phyloP scores from a whole-genome alignment of 805 yeast species.

The Candida yuanshanica region DNA sequence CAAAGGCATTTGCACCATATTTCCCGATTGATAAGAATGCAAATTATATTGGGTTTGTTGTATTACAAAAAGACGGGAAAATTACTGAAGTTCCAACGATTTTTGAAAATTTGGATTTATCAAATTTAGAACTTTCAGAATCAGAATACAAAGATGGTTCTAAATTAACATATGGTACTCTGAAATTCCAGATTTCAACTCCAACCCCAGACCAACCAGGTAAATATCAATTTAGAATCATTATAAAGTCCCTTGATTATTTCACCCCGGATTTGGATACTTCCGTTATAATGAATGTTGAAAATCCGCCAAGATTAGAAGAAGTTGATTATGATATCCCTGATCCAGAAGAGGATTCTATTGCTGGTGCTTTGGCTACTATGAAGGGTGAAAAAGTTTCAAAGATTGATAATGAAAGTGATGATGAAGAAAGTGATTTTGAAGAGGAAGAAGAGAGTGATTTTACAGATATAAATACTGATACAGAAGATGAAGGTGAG shows the following conservation, averaged over 20 bases:
- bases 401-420: conserved; percentile 35
- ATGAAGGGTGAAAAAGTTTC: conserved; percentile 57
- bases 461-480: conserved; percentile 53
- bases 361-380: conserved; percentile 71
- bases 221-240: conserved; percentile 58
- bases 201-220: conserved; percentile 79
- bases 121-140: conserved; percentile 48
- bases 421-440: conserved; percentile 37
- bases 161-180: conserved; percentile 52
- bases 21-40: conserved; percentile 54
- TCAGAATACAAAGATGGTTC: conserved; percentile 36
- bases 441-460: conserved; percentile 37
- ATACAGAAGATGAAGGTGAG: conserved; percentile 57
- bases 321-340: conserved; percentile 54
- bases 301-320: conserved; percentile 43
- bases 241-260: conserved; percentile 67
- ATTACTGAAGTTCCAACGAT: conserved; percentile 62
- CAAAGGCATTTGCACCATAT: conserved; percentile 64
- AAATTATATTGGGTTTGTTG: conserved; percentile 65
- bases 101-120: conserved; percentile 45
- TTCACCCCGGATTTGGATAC: conserved; percentile 78
- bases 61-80: conserved; percentile 73
- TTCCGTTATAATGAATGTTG: conserved; percentile 66
- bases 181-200: conserved; percentile 64
- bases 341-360: conserved; percentile 67